Evolutionary conservation across 768 basidiomycete genomes (phyloP).

Genomic region (Gymnopilus dilepis): DNA sequence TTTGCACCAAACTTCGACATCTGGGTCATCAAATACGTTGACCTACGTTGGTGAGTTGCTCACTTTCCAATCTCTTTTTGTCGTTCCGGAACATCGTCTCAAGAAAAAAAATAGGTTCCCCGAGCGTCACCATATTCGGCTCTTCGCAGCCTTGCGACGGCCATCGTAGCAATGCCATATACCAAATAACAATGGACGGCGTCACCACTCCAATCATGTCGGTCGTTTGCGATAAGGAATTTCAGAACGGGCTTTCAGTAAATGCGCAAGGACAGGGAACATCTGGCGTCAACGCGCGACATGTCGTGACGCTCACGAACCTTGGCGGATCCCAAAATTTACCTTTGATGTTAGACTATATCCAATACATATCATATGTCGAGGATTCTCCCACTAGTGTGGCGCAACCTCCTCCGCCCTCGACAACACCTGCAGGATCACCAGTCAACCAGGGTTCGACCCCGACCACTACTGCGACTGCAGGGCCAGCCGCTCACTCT

Average conservation of each 20-base stretch:
- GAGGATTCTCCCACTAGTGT: not conserved
- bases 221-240: not conserved
- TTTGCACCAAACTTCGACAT: not conserved
- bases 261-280: not conserved
- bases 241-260: slow-evolving; percentile 1
- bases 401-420: not conserved
- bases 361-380: not conserved
- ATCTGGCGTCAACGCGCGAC: not conserved
- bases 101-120: not conserved
- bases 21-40: not conserved
- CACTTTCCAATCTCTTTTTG: not conserved
- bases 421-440: not conserved
- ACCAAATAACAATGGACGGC: slow-evolving; percentile 2
- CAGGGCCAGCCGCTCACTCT: not conserved
- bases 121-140: not conserved
- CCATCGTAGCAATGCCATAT: not conserved
- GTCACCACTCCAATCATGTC: not conserved
- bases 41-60: not conserved
- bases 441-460: not conserved
- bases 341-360: slow-evolving; percentile 1
- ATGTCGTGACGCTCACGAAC: not conserved
- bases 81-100: no score
- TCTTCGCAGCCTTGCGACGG: not conserved
- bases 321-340: not conserved
- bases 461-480: no score